Evolutionary conservation across 2,329 filamentous ascomycete genomes (phyloP), one percentile per base, ranked within the genome.

Genomic region (Metarhizium album): DNA sequence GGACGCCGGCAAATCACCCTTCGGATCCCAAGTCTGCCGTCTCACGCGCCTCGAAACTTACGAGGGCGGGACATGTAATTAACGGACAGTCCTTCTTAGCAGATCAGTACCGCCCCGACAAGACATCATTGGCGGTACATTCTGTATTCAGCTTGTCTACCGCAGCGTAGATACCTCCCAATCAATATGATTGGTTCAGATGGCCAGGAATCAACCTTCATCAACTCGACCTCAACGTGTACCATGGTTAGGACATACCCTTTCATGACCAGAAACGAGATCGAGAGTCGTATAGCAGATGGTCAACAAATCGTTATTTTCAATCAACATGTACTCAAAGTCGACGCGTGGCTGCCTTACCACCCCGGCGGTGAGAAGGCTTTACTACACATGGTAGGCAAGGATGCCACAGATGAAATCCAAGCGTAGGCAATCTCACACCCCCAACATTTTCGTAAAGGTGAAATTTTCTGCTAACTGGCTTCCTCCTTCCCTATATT

Each of bases 321-420:
- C 53, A 82, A 95, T 59, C 77, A 82, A 53, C 80, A 82, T 60
- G 90, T 96, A 9, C 69, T 97, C 58, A 95, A 90, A 70, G 83
- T 89, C 31, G 91, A 97, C 67, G 77, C 84, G 38, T 98, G 90
- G 88, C 72, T 94, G 48, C 81, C 81, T 49, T 96, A 87, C 62
- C 93, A 97, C 62, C 93, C 93, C 13, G 93, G 93, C 52, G 93
- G 93, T 59, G 84, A 91, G 60, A 93, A 90, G 69, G 80, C 91
- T 50, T 94, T 98, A 57, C 74, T 82, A 64, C 93, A 98, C 64
- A 93, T 96, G 89, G 80, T 97, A 54, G 90, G 90, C 54, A 82
- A 86, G 69, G 90, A 95, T 79, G 91, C 89, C 47, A 96, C 91
- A 11, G 90, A 96, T 67, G 93, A 97, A 69, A 84, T 97, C 54